These are phyloP conservation scores for Silene uniflora DNA, from an alignment of 148 eudicot genomes.

Conservation along the genomic window DNA sequence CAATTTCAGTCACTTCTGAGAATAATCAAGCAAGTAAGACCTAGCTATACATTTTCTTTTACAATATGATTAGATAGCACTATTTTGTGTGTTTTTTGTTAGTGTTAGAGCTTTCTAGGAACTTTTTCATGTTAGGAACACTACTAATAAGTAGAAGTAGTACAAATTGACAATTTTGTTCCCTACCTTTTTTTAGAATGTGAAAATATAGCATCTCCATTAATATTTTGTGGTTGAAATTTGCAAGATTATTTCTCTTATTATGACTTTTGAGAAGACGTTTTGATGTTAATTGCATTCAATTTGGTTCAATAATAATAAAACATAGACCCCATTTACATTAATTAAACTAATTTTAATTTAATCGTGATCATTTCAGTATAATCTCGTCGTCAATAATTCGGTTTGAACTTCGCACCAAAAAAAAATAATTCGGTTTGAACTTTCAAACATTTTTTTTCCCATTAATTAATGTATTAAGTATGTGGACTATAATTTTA, in stretches of 20 bases:
- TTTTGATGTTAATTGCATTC: conserved; percentile 5
- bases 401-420: neutral
- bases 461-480: too few relatives aligned
- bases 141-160: conserved; percentile 14
- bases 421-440: too few relatives aligned
- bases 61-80: neutral
- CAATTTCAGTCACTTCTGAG: neutral
- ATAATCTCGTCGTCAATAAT: neutral
- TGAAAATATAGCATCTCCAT: neutral
- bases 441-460: too few relatives aligned
- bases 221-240: conserved; percentile 10
- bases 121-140: conserved; percentile 10
- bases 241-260: neutral
- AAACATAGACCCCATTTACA: conserved; percentile 6
- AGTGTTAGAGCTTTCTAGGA: neutral
- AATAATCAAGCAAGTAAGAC: conserved; percentile 7
- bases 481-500: too few relatives aligned
- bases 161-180: conserved; percentile 15
- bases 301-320: conserved; percentile 3
- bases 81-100: neutral
- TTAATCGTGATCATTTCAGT: neutral
- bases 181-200: conserved; percentile 19
- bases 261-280: neutral
- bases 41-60: neutral
- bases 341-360: neutral